Percentiles rank a stretch among this genome's conserved stretches.
Evolutionary conservation across 176 grass and related monocot genomes (phyloP).

Genomic region (Elymus sibiricus): DNA sequence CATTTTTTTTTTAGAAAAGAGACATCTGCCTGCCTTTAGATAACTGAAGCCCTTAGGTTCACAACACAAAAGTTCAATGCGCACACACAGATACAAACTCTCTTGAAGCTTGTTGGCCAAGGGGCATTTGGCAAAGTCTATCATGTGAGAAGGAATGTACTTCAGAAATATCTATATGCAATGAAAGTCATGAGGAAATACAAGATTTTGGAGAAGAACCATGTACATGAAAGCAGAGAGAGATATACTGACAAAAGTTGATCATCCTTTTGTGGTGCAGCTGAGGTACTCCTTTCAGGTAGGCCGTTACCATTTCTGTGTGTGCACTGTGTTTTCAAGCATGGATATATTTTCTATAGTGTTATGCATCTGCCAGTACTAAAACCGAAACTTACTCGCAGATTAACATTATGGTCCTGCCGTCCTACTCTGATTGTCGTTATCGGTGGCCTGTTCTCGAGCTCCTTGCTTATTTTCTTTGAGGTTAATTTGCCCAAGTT

Average conservation of each 20-base stretch:
- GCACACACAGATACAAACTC: not conserved
- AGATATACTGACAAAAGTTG: slow-evolving; percentile 96
- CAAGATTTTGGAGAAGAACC: slow-evolving; percentile 95
- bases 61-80: too few species aligned
- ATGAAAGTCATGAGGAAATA: slow-evolving; percentile 99
- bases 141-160: slow-evolving; percentile 86
- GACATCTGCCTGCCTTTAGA: too few species aligned
- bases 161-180: slow-evolving; percentile 81
- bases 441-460: too few species aligned
- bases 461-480: too few species aligned
- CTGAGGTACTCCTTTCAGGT: slow-evolving; percentile 80
- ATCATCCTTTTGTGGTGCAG: slow-evolving; percentile 95
- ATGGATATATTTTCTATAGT: not conserved
- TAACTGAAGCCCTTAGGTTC: too few species aligned
- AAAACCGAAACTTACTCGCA: too few species aligned
- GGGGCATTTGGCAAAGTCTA: slow-evolving; percentile 98
- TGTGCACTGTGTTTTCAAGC: not conserved
- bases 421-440: too few species aligned
- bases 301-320: slow-evolving; percentile 7
- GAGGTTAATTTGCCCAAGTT: too few species aligned
- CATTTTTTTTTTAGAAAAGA: too few species aligned
- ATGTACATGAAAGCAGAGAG: slow-evolving; percentile 98
- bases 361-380: not conserved
- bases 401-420: slow-evolving; percentile 10
- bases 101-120: slow-evolving; percentile 94